A percentile compares a stretch with the other conserved stretches of the same genome.
phyloP scores from a whole-genome alignment of 2,329 filamentous ascomycete species.

The Fusarium sp. region DNA sequence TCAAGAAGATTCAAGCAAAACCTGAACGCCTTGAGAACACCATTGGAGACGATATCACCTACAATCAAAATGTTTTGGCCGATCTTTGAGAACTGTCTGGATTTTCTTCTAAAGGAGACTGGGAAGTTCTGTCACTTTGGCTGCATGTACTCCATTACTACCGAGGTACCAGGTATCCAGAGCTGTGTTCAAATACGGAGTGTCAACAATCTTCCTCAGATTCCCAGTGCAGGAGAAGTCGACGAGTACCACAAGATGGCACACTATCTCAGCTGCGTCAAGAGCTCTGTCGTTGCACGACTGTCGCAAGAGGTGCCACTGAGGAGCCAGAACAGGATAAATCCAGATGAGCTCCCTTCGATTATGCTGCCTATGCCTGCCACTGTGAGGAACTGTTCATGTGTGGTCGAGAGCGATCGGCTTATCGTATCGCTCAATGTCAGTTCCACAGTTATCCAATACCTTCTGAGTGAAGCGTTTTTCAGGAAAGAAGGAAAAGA shows the following conservation, averaged over 20 bases:
- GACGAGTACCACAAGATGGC: conserved; percentile 10
- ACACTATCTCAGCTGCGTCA: conserved; percentile 7
- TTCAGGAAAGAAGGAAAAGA: not conserved
- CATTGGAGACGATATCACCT: not conserved
- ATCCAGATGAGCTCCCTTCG: accelerated
- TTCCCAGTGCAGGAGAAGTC: not conserved
- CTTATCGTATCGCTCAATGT: not conserved
- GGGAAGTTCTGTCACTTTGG: conserved; percentile 10
- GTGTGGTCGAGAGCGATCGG: not conserved
- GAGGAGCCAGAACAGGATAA: too few species aligned
- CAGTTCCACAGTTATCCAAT: not conserved
- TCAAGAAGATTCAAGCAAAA: conserved; percentile 1
- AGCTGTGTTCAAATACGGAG: not conserved
- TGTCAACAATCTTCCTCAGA: not conserved
- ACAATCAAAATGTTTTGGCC: conserved; percentile 15
- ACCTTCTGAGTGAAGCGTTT: not conserved
- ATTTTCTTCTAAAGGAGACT: not conserved
- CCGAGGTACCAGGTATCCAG: not conserved
- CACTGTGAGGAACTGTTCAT: not conserved
- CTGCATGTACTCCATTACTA: not conserved
- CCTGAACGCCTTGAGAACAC: not conserved
- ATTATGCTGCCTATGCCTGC: conserved; percentile 5
- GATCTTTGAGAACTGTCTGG: not conserved
- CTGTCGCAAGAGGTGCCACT: not conserved
- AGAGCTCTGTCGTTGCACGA: not conserved